Conservation (phyloP, 2,329 filamentous ascomycete species). For the Byssothecium circinans region DNA sequence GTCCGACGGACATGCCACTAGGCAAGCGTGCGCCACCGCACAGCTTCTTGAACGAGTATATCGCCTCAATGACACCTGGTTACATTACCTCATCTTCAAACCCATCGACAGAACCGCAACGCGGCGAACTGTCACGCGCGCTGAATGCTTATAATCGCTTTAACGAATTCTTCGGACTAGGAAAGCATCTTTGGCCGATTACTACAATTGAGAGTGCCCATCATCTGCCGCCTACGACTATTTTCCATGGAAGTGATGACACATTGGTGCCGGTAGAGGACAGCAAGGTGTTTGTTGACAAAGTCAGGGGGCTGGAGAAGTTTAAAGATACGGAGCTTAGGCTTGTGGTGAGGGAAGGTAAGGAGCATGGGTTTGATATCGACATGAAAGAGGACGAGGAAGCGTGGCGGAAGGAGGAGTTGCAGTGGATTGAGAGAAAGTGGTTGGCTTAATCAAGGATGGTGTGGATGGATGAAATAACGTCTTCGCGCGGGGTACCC, state of each 20-base stretch:
- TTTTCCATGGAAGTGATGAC: slow-evolving; percentile 37
- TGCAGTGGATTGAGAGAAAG: slow-evolving; percentile 29
- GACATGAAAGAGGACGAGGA: slow-evolving; percentile 27
- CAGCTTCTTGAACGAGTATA: slow-evolving; percentile 24
- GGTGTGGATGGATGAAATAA: too few relatives aligned
- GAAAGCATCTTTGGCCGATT: slow-evolving; percentile 29
- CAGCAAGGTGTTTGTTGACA: slow-evolving; percentile 28
- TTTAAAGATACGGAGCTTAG: slow-evolving; percentile 21
- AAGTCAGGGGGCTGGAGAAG: slow-evolving; percentile 13
- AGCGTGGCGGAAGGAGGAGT: slow-evolving; percentile 32
- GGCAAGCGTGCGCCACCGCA: slow-evolving; percentile 11
- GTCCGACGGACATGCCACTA: slow-evolving; percentile 1
- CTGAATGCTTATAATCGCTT: slow-evolving; percentile 25
- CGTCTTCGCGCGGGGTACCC: slow-evolving; percentile 7
- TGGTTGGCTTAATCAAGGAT: slow-evolving; percentile 20
- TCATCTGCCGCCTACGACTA: slow-evolving; percentile 31
- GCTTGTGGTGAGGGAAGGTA: slow-evolving; percentile 17
- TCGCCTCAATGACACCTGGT: slow-evolving; percentile 20
- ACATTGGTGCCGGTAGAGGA: slow-evolving; percentile 29
- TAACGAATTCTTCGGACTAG: slow-evolving; percentile 31
- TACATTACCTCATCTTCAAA: slow-evolving; percentile 19
- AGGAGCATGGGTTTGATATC: slow-evolving; percentile 39
- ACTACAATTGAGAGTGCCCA: slow-evolving; percentile 24
- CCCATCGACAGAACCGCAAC: slow-evolving; percentile 16
- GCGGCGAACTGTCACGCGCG: slow-evolving; percentile 17